A percentile compares a stretch with the other conserved stretches of the same genome.
phyloP scores from a whole-genome alignment of 441 rosid genomes.

The Erysimum pusillum region DNA sequence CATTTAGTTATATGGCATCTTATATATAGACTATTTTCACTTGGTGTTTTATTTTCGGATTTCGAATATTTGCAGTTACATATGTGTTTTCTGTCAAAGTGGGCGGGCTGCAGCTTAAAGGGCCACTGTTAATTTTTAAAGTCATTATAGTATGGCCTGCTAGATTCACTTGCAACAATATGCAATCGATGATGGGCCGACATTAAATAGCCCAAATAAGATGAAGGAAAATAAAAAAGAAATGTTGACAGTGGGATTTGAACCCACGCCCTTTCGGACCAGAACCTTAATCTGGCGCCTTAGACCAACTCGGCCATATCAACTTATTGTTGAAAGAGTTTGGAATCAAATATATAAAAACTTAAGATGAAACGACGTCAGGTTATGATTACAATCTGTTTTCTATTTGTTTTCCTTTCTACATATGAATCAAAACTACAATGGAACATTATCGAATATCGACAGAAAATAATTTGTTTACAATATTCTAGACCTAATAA shows the following conservation, averaged over 20 bases:
- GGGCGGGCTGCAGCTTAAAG: neutral
- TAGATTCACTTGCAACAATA: neutral
- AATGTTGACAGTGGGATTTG: conserved; percentile 95
- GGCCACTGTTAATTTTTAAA: neutral
- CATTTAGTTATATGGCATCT: neutral
- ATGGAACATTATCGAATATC: neutral
- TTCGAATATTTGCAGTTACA: neutral
- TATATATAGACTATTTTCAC: neutral
- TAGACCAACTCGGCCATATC: conserved; percentile 99
- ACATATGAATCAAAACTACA: neutral
- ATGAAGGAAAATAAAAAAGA: neutral
- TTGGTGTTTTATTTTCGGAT: neutral
- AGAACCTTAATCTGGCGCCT: conserved; percentile 99
- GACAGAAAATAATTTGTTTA: neutral
- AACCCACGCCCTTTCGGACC: conserved; percentile 99
- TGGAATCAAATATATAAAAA: too few species aligned
- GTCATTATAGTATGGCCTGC: conserved; percentile 9
- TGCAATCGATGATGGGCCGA: conserved; percentile 1
- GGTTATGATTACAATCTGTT: too few species aligned
- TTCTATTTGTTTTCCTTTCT: too few species aligned
- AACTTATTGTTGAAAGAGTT: conserved; percentile 40
- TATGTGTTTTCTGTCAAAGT: conserved; percentile 1
- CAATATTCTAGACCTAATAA: neutral
- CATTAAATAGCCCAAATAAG: neutral
- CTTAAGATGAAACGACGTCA: too few species aligned